Evolutionary conservation across 192 early-diverging fungal species (phyloP).

Genomic region (Kickxella alabastrina): DNA sequence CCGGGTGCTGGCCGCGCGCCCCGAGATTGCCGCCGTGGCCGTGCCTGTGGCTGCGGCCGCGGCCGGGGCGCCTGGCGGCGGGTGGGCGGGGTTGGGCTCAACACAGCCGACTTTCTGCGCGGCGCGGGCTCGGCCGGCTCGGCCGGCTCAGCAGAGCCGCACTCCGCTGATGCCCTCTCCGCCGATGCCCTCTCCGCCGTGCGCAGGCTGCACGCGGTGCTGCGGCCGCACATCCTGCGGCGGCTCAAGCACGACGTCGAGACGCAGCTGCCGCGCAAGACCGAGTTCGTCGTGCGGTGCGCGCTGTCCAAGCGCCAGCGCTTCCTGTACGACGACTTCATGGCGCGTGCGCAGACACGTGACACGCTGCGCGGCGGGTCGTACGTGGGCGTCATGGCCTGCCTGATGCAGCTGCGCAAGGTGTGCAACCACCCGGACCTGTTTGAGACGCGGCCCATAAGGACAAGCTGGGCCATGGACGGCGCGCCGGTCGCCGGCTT

Average conservation of each 20-base stretch:
- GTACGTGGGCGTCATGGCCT: constrained; percentile 73
- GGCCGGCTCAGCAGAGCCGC: no score
- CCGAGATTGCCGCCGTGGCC: constrained; percentile 53
- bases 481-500: constrained; percentile 57
- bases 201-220: constrained; percentile 68
- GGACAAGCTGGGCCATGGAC: constrained; percentile 62
- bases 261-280: constrained; percentile 88
- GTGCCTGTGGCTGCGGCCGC: constrained; percentile 15
- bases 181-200: constrained; percentile 61
- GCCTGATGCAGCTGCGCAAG: constrained; percentile 92
- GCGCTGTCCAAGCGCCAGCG: constrained; percentile 65
- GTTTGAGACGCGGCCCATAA: constrained; percentile 68
- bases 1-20: constrained; percentile 67
- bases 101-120: constrained; percentile 61
- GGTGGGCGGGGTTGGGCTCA: constrained; percentile 53
- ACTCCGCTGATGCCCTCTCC: constrained; percentile 66
- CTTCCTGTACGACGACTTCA: constrained; percentile 67
- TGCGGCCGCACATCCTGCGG: constrained; percentile 86
- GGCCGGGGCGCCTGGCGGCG: no score
- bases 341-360: constrained; percentile 76
- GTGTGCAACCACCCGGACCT: constrained; percentile 94
- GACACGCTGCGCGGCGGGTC: constrained; percentile 67
- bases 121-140: constrained; percentile 56
- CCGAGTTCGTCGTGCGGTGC: constrained; percentile 79
- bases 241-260: constrained; percentile 96